Base-by-base conservation (phyloP, 352 stramenopile species). In the Phytophthora ohioensis region DNA sequence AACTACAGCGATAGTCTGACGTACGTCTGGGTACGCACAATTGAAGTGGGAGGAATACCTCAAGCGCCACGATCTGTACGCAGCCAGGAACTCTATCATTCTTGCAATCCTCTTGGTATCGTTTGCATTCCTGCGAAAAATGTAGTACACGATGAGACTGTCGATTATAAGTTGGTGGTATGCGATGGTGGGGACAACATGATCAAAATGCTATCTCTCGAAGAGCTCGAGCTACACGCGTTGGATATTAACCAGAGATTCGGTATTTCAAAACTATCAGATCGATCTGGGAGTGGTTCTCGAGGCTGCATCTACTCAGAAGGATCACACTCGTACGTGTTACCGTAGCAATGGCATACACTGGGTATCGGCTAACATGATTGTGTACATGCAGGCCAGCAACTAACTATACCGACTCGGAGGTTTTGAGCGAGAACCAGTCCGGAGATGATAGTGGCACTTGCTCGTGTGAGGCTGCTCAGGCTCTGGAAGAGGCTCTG, bases 21-120 rank as follows among this genome's bases (percentile, higher is more conserved):
- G 38, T 85, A 71, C 57, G 43, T 42, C 6, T 85, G 75, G 75
- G 80, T 84, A 21, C 75, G 69, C 15, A 85, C 80, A n/a, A 78
- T 88, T 36, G 69, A 80, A 63, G 45, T 88, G 17, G 69, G 62
- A 9, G 39, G 35, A 15, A 41, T 76, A 30, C 39, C 57, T 39
- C 62, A 47, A 56, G 12, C 42, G 4, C 49, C n/a, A n/a, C 53
- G 45, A 59, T 55, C 47, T 41, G 13, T 32, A 41, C 45, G n/a
- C 35, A 36, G 53, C 7, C 39, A 49, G 51, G 36, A 64, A 5
- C 5, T 64, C 3, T 17, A 49, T 55, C 54, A 61, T n/a, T 53
- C 13, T 27, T 54, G 43, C n/a, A 46, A 53, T 38, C 66, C 66
- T 3, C 66, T 75, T 43, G 67, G 71, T 31, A 68, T 78, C 21